A percentile compares a stretch with the other conserved stretches of the same genome.
phyloP scores from a whole-genome alignment of 371 early-diverging fungal genomes.

The Mucor sp. region DNA sequence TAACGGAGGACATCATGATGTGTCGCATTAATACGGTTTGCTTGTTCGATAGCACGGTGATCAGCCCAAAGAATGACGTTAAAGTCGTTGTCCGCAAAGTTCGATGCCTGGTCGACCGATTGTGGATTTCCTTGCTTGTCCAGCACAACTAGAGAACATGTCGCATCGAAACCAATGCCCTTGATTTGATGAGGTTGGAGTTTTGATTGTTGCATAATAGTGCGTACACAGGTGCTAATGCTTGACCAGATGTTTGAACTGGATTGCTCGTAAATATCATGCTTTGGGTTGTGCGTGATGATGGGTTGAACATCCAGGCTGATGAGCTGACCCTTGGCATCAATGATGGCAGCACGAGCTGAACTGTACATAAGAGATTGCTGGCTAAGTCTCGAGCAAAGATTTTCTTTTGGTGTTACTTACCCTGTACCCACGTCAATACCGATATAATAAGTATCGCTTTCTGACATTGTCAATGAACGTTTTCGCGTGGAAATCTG shows the following conservation, averaged over 20 bases:
- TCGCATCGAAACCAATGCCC: slow-evolving; percentile 80
- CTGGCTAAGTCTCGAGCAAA: neutral
- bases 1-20: slow-evolving; percentile 58
- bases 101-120: slow-evolving; percentile 47
- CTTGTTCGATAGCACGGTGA: slow-evolving; percentile 70
- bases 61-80: slow-evolving; percentile 82
- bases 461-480: neutral
- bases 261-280: slow-evolving; percentile 70
- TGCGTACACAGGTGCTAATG: slow-evolving; percentile 49
- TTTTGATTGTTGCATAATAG: slow-evolving; percentile 38
- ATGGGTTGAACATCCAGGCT: slow-evolving; percentile 54
- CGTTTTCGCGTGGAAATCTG: neutral
- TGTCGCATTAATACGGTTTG: slow-evolving; percentile 65
- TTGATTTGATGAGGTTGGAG: slow-evolving; percentile 41
- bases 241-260: slow-evolving; percentile 70
- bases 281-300: slow-evolving; percentile 47
- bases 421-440: slow-evolving; percentile 77
- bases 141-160: slow-evolving; percentile 71
- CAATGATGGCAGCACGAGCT: slow-evolving; percentile 65
- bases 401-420: neutral
- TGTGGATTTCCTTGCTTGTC: slow-evolving; percentile 55
- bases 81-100: slow-evolving; percentile 41
- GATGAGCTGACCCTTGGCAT: slow-evolving; percentile 50
- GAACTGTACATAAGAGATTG: slow-evolving; percentile 32
- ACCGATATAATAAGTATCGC: slow-evolving; percentile 56